Evolutionary conservation across 306 rosid species (phyloP), one percentile per base, ranked within the genome.

Genomic region (Prunus salicina): DNA sequence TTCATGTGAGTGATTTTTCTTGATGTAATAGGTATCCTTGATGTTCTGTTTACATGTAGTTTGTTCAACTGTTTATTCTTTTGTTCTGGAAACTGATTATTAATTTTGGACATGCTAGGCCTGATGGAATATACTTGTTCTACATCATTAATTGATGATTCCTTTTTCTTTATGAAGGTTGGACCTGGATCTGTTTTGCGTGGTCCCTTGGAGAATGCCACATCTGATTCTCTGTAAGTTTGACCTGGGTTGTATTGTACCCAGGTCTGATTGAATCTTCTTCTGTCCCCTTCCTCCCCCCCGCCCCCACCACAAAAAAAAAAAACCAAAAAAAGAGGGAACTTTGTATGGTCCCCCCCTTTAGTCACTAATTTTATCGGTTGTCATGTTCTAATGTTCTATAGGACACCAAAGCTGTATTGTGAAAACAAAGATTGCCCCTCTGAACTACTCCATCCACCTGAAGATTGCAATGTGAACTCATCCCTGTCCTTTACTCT

Each of bases 381-480:
- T 69, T 61, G 78, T 58, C 72, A 38, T 84, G 73, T 78, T 71
- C 78, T 73, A 52, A 38, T 84, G 71, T 78, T 71, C 78, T 73
- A 52, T 85, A 96, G 99, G 79, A 91, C 97, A 46, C 99, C 98
- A 67, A 91, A 80, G 86, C 91, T 96, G 47, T 87, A 88, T 69
- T 96, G 99, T 81, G 89, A 82, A 80, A 85, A 84, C 32, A 49
- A 91, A 79, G 82, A 82, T 75, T 96, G 99, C 80, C 98, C 99
- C 9, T 8, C 64, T 64, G 99, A 96, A 66, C 87, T 96, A 75
- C 81, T 92, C 75, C 90, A 86, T 74, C 99, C 99, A 43, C 99
- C 99, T 45, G 98, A 96, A 83, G 99, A 96, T 87, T 96, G 99
- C 88, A 96, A 92, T 75, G 98, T 96, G 83, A 96, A 96, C 80